Conservation (phyloP, 2,329 filamentous ascomycete species). For the Trichoderma sp. region DNA sequence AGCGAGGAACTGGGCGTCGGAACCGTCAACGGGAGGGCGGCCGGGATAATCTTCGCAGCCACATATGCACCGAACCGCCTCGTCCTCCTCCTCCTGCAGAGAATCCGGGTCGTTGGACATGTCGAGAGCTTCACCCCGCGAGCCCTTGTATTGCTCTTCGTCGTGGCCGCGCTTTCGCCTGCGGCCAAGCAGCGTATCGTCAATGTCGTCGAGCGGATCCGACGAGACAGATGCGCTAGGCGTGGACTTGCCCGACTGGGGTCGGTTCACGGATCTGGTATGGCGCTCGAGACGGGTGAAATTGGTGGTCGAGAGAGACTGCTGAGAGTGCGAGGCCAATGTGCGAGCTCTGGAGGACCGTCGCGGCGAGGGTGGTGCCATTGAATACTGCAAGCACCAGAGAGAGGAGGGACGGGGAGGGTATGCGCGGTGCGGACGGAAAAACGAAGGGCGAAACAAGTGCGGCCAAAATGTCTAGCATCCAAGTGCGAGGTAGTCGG, state of each 20-base stretch:
- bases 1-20: conserved; percentile 60
- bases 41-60: conserved; percentile 94
- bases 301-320: conserved; percentile 77
- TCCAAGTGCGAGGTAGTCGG: conserved; percentile 4
- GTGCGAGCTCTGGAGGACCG: conserved; percentile 89
- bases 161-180: conserved; percentile 76
- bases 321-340: conserved; percentile 73
- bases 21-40: conserved; percentile 65
- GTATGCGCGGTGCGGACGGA: conserved; percentile 12
- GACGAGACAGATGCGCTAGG: conserved; percentile 74
- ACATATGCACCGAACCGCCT: conserved; percentile 94
- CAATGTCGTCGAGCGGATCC: conserved; percentile 66
- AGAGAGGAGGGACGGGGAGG: conserved; percentile 19
- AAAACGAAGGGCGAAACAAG: not conserved
- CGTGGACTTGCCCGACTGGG: conserved; percentile 74
- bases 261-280: conserved; percentile 72
- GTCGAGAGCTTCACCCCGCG: conserved; percentile 48
- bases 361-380: conserved; percentile 71
- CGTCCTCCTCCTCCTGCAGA: conserved; percentile 78
- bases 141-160: conserved; percentile 57
- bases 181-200: conserved; percentile 73
- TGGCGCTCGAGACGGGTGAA: conserved; percentile 75
- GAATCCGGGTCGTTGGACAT: conserved; percentile 68
- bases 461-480: conserved; percentile 21
- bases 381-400: conserved; percentile 43